Conservation (phyloP, 2,329 filamentous ascomycete genomes). For the Orbilia javanica region DNA sequence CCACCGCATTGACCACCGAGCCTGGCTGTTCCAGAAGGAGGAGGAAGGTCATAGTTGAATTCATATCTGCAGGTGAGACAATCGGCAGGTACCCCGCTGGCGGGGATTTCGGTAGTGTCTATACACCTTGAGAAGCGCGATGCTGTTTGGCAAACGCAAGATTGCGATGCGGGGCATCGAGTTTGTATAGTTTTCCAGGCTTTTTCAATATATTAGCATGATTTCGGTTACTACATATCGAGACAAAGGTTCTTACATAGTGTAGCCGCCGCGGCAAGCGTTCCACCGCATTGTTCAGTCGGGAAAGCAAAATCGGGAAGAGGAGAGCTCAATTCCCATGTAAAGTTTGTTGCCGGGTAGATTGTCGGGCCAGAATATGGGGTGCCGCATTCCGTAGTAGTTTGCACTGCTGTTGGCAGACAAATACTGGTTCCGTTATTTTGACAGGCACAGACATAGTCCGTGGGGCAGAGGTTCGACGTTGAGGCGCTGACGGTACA, state of each 20-base stretch:
- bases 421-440: slow-evolving; percentile 30
- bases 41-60: slow-evolving; percentile 9
- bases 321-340: slow-evolving; percentile 4
- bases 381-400: not conserved
- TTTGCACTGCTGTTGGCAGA: slow-evolving; percentile 15
- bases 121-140: slow-evolving; percentile 16
- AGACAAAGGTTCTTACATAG: slow-evolving; percentile 15
- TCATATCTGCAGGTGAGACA: slow-evolving; percentile 14
- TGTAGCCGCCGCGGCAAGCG: not conserved
- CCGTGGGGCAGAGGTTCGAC: slow-evolving; percentile 29
- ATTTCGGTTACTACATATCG: not conserved
- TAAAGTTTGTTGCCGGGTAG: not conserved
- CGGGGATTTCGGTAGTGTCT: not conserved
- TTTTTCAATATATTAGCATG: not conserved
- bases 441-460: slow-evolving; percentile 32
- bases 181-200: slow-evolving; percentile 31
- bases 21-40: slow-evolving; percentile 10
- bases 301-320: slow-evolving; percentile 8
- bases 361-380: slow-evolving; percentile 21
- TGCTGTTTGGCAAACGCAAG: slow-evolving; percentile 19
- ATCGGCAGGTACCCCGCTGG: not conserved
- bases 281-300: slow-evolving; percentile 43
- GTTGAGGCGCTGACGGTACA: slow-evolving; percentile 13
- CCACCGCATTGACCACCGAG: slow-evolving; percentile 29
- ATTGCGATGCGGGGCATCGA: slow-evolving; percentile 4